These are phyloP conservation scores for Emericellopsis atlantica DNA, from an alignment of 2,329 filamentous ascomycete genomes.

Conservation along the genomic window DNA sequence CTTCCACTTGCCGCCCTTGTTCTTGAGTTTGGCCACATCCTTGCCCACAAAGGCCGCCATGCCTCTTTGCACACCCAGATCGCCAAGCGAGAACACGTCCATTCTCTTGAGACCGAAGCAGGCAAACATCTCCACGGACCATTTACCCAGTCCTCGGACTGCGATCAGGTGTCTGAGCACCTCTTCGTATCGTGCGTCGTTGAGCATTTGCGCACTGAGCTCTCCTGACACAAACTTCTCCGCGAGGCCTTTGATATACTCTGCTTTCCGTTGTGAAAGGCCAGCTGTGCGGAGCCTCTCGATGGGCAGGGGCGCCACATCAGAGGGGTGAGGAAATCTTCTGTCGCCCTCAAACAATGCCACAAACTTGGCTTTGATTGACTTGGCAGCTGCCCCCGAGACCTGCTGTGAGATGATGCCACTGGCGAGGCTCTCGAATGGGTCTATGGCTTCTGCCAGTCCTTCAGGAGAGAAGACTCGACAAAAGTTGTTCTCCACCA, in stretches of 20 bases:
- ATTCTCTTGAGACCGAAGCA: constrained; percentile 88
- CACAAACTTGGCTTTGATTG: constrained; percentile 80
- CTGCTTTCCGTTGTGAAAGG: constrained; percentile 86
- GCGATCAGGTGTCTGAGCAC: constrained; percentile 71
- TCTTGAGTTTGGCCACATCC: constrained; percentile 75
- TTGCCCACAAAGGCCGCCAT: constrained; percentile 80
- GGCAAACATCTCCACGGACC: constrained; percentile 98
- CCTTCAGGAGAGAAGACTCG: constrained; percentile 69
- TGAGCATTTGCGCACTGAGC: constrained; percentile 62
- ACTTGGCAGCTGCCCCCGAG: constrained; percentile 78
- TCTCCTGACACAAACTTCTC: constrained; percentile 68
- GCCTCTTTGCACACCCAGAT: constrained; percentile 86
- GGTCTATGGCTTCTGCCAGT: constrained; percentile 74
- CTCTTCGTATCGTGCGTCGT: constrained; percentile 72
- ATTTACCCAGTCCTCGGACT: constrained; percentile 74
- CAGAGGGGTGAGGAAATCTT: constrained; percentile 62
- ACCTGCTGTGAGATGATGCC: constrained; percentile 96
- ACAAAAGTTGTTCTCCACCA: constrained; percentile 68
- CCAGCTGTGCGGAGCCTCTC: constrained; percentile 69
- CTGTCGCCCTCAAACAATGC: constrained; percentile 43
- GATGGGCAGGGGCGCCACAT: constrained; percentile 54
- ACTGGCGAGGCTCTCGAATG: constrained; percentile 70
- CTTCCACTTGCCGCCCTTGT: constrained; percentile 82
- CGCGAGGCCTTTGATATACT: constrained; percentile 81
- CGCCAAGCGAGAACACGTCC: constrained; percentile 87